A percentile compares a stretch with the other conserved stretches of the same genome.
Evolutionary conservation across 257 asterid genomes (phyloP).

Genomic region (Solanum etuberosum): DNA sequence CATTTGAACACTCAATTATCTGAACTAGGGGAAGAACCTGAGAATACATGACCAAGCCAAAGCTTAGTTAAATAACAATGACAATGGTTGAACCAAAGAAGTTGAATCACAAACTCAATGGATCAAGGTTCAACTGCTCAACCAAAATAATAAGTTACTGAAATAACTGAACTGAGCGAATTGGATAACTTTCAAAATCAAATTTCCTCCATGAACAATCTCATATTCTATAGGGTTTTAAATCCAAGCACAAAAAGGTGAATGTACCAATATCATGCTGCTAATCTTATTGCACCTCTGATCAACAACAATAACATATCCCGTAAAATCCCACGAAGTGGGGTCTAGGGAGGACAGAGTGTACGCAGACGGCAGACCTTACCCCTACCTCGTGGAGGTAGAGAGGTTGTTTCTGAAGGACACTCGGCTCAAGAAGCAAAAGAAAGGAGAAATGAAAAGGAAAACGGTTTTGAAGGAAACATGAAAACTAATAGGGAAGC

Average conservation of each 20-base stretch:
- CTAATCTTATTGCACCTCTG: not conserved
- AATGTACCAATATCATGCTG: not conserved
- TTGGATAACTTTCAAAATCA: not conserved
- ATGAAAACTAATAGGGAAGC: not conserved
- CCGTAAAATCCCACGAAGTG: not conserved
- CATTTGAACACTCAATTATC: not conserved
- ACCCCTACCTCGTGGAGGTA: not conserved
- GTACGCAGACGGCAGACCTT: not conserved
- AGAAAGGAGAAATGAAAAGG: not conserved
- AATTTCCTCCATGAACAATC: not conserved
- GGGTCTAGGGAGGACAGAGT: not conserved
- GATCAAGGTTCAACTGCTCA: not conserved
- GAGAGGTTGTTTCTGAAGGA: not conserved
- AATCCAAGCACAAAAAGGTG: not conserved
- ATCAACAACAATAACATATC: not conserved
- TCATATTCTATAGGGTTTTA: not conserved
- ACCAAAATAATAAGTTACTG: not conserved
- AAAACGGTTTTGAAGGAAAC: not conserved
- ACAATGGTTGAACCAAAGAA: not conserved
- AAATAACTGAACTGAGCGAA: not conserved
- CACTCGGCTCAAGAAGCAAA: not conserved
- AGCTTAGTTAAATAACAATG: not conserved
- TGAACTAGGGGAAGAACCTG: conserved; percentile 59
- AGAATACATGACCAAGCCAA: conserved; percentile 3
- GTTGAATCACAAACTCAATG: not conserved